A percentile compares a stretch with the other conserved stretches of the same genome.
Conservation (phyloP, 345 rosid genomes). For the Acer campestre region DNA sequence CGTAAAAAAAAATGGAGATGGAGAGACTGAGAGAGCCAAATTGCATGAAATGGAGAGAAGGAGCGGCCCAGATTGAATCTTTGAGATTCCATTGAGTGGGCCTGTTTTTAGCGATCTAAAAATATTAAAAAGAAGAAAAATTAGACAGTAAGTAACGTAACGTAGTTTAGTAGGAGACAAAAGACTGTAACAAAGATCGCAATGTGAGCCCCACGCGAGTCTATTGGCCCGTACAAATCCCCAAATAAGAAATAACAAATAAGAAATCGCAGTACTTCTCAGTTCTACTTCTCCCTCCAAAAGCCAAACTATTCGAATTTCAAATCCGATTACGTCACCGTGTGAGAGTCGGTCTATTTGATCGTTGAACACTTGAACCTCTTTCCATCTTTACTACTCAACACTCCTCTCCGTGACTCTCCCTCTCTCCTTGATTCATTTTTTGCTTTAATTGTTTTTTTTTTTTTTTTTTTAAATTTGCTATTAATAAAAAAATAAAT, state of each 20-base stretch:
- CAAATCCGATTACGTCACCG: background rate
- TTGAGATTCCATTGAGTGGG: background rate
- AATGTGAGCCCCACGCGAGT: background rate
- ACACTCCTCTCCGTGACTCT: no score
- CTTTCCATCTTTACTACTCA: no score
- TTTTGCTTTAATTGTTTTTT: no score
- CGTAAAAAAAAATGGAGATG: background rate
- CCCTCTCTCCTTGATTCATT: no score
- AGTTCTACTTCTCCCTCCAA: constrained; percentile 25
- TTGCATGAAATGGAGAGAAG: constrained; percentile 5
- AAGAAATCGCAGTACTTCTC: no score
- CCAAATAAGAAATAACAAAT: background rate
- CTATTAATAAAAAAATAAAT: no score
- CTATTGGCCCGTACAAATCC: background rate
- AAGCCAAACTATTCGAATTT: constrained; percentile 19
- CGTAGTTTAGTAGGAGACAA: background rate
- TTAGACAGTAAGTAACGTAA: no score
- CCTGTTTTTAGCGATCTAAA: background rate
- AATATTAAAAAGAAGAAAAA: background rate
- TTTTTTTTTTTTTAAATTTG: no score
- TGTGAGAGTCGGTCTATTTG: no score
- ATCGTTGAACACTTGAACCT: no score
- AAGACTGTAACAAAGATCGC: constrained; percentile 3
- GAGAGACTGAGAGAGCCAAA: background rate
- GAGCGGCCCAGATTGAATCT: constrained; percentile 17